Evolutionary conservation across 1,284 basidiomycete genomes (phyloP).

Genomic region (Malassezia sympodialis): DNA sequence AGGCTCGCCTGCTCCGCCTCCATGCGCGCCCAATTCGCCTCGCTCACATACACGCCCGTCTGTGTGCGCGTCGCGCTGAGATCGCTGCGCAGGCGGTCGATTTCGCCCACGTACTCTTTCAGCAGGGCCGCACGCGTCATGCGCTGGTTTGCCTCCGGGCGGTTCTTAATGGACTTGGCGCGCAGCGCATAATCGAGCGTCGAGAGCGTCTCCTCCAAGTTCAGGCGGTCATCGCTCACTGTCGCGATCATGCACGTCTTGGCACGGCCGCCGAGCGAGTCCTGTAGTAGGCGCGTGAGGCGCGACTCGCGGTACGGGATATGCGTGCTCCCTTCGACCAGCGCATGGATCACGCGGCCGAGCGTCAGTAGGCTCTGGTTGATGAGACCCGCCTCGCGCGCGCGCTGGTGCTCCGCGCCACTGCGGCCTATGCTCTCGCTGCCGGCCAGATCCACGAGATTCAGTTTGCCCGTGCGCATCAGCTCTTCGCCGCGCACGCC

Average conservation of each 20-base stretch:
- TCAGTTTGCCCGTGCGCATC: slow-evolving; percentile 84
- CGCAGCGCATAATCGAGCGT: slow-evolving; percentile 94
- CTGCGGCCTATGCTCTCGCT: slow-evolving; percentile 95
- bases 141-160: slow-evolving; percentile 87
- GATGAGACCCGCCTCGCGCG: slow-evolving; percentile 96
- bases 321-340: slow-evolving; percentile 78
- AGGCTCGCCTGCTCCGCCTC: slow-evolving; percentile 31
- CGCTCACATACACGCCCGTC: slow-evolving; percentile 39
- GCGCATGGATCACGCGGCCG: slow-evolving; percentile 89
- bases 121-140: slow-evolving; percentile 84
- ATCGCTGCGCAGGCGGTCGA: slow-evolving; percentile 83
- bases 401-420: slow-evolving; percentile 87
- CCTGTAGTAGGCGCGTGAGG: slow-evolving; percentile 91
- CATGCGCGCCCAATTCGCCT: slow-evolving; percentile 34
- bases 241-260: slow-evolving; percentile 98
- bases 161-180: slow-evolving; percentile 90
- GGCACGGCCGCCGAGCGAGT: slow-evolving; percentile 92
- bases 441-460: slow-evolving; percentile 92
- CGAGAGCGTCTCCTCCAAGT: slow-evolving; percentile 92
- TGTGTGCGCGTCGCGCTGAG: slow-evolving; percentile 53
- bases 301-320: slow-evolving; percentile 80
- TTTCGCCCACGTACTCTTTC: slow-evolving; percentile 90
- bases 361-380: slow-evolving; percentile 94
- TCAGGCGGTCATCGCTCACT: slow-evolving; percentile 50
- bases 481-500: slow-evolving; percentile 68